Conservation (phyloP, 2,329 filamentous ascomycete genomes). For the Claviceps humidiphila region DNA sequence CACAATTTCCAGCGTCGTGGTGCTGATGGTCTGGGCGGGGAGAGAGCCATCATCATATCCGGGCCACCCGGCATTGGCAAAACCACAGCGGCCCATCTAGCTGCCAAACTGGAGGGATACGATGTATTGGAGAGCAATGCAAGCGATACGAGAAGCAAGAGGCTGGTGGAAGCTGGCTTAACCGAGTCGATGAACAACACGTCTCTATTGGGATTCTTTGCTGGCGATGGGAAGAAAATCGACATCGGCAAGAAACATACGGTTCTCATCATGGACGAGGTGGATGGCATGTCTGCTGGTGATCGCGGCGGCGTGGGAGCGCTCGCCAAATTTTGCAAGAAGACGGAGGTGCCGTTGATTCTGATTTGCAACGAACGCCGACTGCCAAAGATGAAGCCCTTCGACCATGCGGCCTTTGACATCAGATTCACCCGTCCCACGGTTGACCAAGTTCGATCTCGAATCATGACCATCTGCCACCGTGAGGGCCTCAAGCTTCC, state of each 20-base stretch:
- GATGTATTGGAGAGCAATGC: conserved; percentile 93
- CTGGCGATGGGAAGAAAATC: conserved; percentile 67
- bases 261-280: conserved; percentile 96
- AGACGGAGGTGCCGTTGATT: conserved; percentile 87
- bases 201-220: conserved; percentile 82
- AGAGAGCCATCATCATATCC: conserved; percentile 86
- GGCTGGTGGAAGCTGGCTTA: conserved; percentile 79
- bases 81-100: conserved; percentile 89
- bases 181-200: conserved; percentile 87
- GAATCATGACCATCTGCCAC: conserved; percentile 90
- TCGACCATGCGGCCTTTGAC: conserved; percentile 75
- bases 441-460: conserved; percentile 76
- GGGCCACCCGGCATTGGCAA: conserved; percentile 95
- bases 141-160: conserved; percentile 91
- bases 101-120: conserved; percentile 84
- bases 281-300: conserved; percentile 96
- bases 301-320: conserved; percentile 93
- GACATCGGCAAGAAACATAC: conserved; percentile 80
- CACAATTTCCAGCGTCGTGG: conserved; percentile 72
- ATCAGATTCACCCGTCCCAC: conserved; percentile 81
- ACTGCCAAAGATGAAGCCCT: conserved; percentile 95
- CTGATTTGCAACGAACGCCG: conserved; percentile 94
- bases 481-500: conserved; percentile 82
- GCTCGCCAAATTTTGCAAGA: conserved; percentile 86
- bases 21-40: conserved; percentile 68